These are phyloP conservation scores for Magnaporthiopsis rhizophila DNA, from an alignment of 2,329 filamentous ascomycete genomes.

Conservation along the genomic window DNA sequence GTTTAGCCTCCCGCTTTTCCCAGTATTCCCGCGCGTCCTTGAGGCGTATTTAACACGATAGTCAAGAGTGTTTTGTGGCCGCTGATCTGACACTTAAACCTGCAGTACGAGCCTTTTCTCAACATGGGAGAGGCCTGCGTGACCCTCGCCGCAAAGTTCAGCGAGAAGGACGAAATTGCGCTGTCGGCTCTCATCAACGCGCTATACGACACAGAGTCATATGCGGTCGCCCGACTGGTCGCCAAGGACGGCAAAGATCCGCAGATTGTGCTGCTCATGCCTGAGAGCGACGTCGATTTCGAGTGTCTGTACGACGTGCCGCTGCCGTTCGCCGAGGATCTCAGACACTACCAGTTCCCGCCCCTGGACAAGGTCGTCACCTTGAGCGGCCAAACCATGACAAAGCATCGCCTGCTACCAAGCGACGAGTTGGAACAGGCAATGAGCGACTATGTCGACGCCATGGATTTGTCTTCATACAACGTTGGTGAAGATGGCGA, in stretches of 20 bases:
- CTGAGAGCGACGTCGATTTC: slow-evolving; percentile 67
- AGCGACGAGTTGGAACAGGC: slow-evolving; percentile 63
- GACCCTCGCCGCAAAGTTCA: slow-evolving; percentile 67
- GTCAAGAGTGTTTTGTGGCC: too few species aligned
- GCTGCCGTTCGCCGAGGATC: slow-evolving; percentile 86
- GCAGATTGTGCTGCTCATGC: slow-evolving; percentile 67
- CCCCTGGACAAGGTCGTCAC: slow-evolving; percentile 83
- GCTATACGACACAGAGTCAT: slow-evolving; percentile 75
- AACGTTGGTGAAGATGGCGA: slow-evolving; percentile 64
- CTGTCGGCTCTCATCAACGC: slow-evolving; percentile 86
- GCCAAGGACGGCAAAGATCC: slow-evolving; percentile 77
- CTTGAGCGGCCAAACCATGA: slow-evolving; percentile 71
- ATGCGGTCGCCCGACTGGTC: slow-evolving; percentile 80
- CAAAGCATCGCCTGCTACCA: slow-evolving; percentile 77
- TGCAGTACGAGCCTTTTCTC: slow-evolving; percentile 72
- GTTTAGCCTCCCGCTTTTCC: slow-evolving; percentile 11
- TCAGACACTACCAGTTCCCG: slow-evolving; percentile 84
- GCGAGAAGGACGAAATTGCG: slow-evolving; percentile 75
- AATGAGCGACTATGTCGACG: slow-evolving; percentile 88
- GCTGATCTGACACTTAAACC: background rate
- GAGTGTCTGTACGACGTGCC: slow-evolving; percentile 87
- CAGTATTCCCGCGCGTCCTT: background rate
- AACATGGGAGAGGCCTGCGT: slow-evolving; percentile 75
- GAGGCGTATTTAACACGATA: background rate
- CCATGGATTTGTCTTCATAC: slow-evolving; percentile 74